phyloP scores from a whole-genome alignment of 805 yeast genomes.

The Lipomyces oligophaga region DNA sequence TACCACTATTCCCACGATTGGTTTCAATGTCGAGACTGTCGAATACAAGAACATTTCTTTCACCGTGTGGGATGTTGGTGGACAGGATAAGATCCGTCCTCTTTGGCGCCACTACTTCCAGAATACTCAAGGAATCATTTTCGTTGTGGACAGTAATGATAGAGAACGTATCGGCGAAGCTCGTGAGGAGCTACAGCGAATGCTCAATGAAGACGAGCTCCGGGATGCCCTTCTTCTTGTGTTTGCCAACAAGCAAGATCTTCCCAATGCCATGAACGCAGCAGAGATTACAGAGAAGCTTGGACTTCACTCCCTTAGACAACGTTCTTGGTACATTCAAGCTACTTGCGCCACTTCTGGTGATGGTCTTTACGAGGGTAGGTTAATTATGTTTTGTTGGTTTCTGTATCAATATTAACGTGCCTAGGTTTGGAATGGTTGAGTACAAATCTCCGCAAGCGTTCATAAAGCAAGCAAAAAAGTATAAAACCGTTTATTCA shows the following conservation, averaged over 20 bases:
- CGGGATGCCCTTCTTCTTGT: conserved; percentile 73
- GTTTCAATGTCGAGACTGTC: conserved; percentile 82
- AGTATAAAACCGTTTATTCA: too few relatives aligned
- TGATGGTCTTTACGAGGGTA: conserved; percentile 80
- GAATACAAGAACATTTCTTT: conserved; percentile 76
- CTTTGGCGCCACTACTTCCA: conserved; percentile 95
- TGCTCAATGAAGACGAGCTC: conserved; percentile 79
- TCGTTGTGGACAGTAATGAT: conserved; percentile 84
- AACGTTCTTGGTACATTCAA: conserved; percentile 84
- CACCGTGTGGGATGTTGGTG: conserved; percentile 95
- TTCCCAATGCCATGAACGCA: conserved; percentile 67
- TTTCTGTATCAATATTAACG: not conserved
- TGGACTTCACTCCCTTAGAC: conserved; percentile 57
- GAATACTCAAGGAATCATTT: conserved; percentile 86
- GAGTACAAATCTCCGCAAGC: conserved; percentile 29
- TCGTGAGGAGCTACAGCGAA: conserved; percentile 69
- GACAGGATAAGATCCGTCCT: conserved; percentile 87
- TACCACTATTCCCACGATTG: conserved; percentile 69
- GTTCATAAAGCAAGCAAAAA: conserved; percentile 25
- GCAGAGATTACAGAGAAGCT: conserved; percentile 73
- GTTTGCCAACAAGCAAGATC: conserved; percentile 85
- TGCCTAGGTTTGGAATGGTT: conserved; percentile 27
- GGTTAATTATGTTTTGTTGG: not conserved
- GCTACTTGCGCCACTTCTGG: conserved; percentile 89
- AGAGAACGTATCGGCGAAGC: conserved; percentile 68